These are phyloP conservation scores for Beauveria brongniartii DNA, from an alignment of 2,329 filamentous ascomycete species.

Conservation along the genomic window DNA sequence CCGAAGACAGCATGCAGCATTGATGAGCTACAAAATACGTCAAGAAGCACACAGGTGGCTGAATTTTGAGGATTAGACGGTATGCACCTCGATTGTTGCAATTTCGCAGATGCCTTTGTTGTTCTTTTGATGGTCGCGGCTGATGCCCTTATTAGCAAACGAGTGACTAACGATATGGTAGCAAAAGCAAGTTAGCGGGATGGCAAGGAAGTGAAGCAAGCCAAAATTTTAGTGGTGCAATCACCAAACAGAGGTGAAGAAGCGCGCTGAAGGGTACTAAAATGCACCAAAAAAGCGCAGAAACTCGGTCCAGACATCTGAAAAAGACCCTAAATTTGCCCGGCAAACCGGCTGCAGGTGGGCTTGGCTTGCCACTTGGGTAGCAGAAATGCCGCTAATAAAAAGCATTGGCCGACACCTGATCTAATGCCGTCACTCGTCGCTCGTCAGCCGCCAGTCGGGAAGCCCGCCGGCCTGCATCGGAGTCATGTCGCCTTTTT, in stretches of 20 bases:
- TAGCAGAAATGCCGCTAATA: background rate
- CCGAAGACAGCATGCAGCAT: too few relatives aligned
- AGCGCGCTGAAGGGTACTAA: background rate
- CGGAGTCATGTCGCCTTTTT: slow-evolving; percentile 8
- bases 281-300: background rate
- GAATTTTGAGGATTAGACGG: too few relatives aligned
- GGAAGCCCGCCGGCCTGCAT: slow-evolving; percentile 7
- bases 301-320: background rate
- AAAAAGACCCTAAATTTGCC: too few relatives aligned
- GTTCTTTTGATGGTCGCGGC: too few relatives aligned
- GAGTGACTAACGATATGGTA: background rate
- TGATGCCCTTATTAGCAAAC: background rate
- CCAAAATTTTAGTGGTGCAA: too few relatives aligned
- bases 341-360: too few relatives aligned
- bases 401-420: background rate
- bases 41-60: too few relatives aligned
- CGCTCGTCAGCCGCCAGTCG: slow-evolving; percentile 2
- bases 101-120: too few relatives aligned
- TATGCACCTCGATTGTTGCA: too few relatives aligned
- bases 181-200: background rate
- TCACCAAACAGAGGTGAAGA: background rate
- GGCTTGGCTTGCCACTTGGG: too few relatives aligned
- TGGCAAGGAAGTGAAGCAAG: too few relatives aligned
- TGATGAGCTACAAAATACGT: too few relatives aligned
- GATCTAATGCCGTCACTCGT: slow-evolving; percentile 7